These are phyloP conservation scores for Rosa multiflora DNA, from an alignment of 306 rosid species.

Conservation along the genomic window DNA sequence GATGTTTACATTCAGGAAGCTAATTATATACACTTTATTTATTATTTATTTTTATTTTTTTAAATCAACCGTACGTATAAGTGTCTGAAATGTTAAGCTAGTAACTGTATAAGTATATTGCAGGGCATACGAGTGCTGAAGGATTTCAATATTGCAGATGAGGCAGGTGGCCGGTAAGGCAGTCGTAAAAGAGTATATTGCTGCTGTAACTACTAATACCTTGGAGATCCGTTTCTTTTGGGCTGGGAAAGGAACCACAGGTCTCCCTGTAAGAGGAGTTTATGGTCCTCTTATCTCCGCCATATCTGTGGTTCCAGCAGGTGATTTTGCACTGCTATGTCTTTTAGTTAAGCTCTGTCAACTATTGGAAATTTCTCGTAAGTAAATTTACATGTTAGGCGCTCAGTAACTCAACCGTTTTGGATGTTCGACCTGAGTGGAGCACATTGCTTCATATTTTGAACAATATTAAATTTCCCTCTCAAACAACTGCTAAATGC, in stretches of 20 bases:
- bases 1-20: slow-evolving; percentile 42
- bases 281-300: slow-evolving; percentile 79
- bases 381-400: neutral
- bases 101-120: neutral
- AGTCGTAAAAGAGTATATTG: neutral
- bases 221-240: slow-evolving; percentile 54
- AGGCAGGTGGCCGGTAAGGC: slow-evolving; percentile 35
- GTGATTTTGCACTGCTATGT: slow-evolving; percentile 40
- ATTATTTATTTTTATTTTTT: neutral
- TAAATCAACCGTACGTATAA: neutral
- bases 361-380: neutral
- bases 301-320: slow-evolving; percentile 53
- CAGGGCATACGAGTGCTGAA: slow-evolving; percentile 32
- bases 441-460: neutral
- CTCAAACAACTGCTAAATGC: neutral
- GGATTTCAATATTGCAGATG: slow-evolving; percentile 56
- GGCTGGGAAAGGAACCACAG: slow-evolving; percentile 69
- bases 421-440: neutral
- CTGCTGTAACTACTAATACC: slow-evolving; percentile 15
- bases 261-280: slow-evolving; percentile 40
- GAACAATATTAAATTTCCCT: neutral
- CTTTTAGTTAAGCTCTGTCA: slow-evolving; percentile 22
- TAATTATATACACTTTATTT: neutral
- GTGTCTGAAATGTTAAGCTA: neutral
- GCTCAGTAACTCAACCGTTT: neutral